Percentiles rank a stretch among this genome's conserved stretches.
phyloP scores from a whole-genome alignment of 441 rosid species.

The Daphne laureola region DNA sequence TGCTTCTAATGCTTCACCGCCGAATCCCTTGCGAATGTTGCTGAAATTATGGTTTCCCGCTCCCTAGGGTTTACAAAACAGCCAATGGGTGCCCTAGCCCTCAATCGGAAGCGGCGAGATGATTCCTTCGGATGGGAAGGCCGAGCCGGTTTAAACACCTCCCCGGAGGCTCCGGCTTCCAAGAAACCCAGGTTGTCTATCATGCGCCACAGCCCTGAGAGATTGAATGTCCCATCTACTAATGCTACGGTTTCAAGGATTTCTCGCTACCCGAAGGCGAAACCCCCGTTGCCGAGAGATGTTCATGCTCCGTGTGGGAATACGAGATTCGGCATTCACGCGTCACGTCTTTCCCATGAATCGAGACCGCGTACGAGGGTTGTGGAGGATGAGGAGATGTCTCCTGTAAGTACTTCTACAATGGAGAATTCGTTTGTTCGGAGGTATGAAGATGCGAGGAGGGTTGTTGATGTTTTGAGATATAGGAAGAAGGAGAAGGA shows the following conservation, averaged over 20 bases:
- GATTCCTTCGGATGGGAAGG: constrained; percentile 25
- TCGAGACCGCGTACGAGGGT: constrained; percentile 13
- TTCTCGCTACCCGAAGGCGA: constrained; percentile 49
- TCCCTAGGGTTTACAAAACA: constrained; percentile 19
- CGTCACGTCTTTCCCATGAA: not conserved
- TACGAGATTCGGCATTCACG: constrained; percentile 32
- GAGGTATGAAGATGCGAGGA: constrained; percentile 29
- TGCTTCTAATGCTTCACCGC: too few relatives aligned
- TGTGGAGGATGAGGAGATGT: constrained; percentile 18
- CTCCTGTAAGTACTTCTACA: constrained; percentile 4
- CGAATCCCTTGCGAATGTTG: too few relatives aligned
- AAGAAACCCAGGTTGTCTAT: constrained; percentile 40
- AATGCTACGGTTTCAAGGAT: constrained; percentile 34
- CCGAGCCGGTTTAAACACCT: constrained; percentile 15
- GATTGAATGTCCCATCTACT: constrained; percentile 24
- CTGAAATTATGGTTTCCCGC: too few relatives aligned
- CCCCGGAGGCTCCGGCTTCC: constrained; percentile 34
- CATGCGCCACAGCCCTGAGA: constrained; percentile 24
- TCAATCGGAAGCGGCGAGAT: constrained; percentile 52
- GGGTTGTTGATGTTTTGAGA: constrained; percentile 35
- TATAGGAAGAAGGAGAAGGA: constrained; percentile 25
- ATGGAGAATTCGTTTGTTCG: constrained; percentile 29
- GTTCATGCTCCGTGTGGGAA: constrained; percentile 53
- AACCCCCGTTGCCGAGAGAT: constrained; percentile 35
- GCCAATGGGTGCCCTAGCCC: constrained; percentile 54